A percentile compares a stretch with the other conserved stretches of the same genome.
Conservation (phyloP, 1,284 basidiomycete species). For the Afroboletus lepidellus region DNA sequence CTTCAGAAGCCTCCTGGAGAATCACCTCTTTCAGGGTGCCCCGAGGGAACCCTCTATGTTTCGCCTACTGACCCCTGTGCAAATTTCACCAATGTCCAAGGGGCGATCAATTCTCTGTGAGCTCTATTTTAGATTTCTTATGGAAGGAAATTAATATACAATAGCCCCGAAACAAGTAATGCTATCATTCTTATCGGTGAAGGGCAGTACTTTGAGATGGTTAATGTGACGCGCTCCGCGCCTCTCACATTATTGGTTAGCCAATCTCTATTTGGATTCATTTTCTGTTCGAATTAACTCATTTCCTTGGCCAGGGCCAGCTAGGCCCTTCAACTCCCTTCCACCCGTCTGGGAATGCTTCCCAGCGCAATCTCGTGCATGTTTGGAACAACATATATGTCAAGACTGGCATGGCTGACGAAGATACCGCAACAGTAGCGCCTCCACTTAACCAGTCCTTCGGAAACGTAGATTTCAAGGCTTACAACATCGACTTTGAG, state of each 20-base stretch:
- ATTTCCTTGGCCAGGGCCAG: conserved; percentile 45
- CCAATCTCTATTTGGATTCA: background rate
- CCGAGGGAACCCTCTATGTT: conserved; percentile 30
- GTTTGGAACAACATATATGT: conserved; percentile 51
- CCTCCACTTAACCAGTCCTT: conserved; percentile 51
- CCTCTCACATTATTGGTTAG: conserved; percentile 55
- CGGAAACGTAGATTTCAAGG: conserved; percentile 59
- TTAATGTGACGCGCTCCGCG: conserved; percentile 54
- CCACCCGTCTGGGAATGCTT: conserved; percentile 34
- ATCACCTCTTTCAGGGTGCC: background rate
- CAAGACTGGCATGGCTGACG: conserved; percentile 46
- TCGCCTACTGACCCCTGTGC: conserved; percentile 47
- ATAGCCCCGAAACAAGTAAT: conserved; percentile 39
- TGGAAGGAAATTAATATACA: background rate
- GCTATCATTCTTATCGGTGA: conserved; percentile 56
- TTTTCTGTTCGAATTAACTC: background rate
- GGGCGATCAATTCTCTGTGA: conserved; percentile 54
- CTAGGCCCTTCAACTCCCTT: conserved; percentile 39
- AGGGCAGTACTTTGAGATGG: conserved; percentile 59
- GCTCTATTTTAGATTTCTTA: conserved; percentile 11
- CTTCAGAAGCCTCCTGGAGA: background rate
- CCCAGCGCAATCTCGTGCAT: conserved; percentile 51
- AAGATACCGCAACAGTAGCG: conserved; percentile 52
- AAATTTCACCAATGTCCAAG: conserved; percentile 49
- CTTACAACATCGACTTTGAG: conserved; percentile 66